A percentile compares a stretch with the other conserved stretches of the same genome.
Conservation (phyloP, 1,284 basidiomycete species). For the Pisolithus thermaeus region DNA sequence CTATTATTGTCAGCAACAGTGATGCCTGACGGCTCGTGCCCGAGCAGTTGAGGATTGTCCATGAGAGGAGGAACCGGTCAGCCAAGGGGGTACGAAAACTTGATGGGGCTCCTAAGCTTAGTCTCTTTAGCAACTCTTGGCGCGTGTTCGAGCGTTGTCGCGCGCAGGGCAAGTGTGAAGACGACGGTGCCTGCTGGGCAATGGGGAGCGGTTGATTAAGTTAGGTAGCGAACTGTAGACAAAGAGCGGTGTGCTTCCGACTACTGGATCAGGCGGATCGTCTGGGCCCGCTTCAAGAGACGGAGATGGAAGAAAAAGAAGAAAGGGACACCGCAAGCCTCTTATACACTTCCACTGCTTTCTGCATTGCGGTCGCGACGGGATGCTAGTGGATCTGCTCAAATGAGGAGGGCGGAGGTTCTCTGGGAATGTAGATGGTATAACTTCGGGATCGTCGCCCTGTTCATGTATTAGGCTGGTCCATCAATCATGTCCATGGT, state of each 20-base stretch:
- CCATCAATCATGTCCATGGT: too few species aligned
- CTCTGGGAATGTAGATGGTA: conserved; percentile 88
- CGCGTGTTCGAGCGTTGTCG: conserved; percentile 41
- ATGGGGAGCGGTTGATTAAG: background rate
- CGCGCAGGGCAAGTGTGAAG: conserved; percentile 66
- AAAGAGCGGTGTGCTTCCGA: conserved; percentile 58
- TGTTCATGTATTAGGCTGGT: conserved; percentile 2
- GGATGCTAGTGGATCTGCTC: conserved; percentile 88
- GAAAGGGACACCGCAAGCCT: conserved; percentile 55
- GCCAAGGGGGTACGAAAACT: too few species aligned
- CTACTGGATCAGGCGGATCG: conserved; percentile 89
- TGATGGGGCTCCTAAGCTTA: too few species aligned
- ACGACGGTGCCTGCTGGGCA: conserved; percentile 84
- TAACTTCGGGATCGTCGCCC: conserved; percentile 83
- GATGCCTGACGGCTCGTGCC: too few species aligned
- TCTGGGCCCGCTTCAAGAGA: conserved; percentile 52
- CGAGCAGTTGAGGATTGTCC: too few species aligned
- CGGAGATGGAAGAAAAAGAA: background rate
- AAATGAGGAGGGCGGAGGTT: conserved; percentile 66
- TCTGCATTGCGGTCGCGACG: conserved; percentile 87
- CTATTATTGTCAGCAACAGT: too few species aligned
- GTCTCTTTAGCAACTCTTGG: conserved; percentile 88
- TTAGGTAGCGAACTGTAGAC: background rate
- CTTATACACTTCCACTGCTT: conserved; percentile 92
- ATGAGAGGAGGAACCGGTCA: too few species aligned